These are phyloP conservation scores for Echinochloa phyllopogon DNA, from an alignment of 176 grass and related monocot species.

Conservation along the genomic window DNA sequence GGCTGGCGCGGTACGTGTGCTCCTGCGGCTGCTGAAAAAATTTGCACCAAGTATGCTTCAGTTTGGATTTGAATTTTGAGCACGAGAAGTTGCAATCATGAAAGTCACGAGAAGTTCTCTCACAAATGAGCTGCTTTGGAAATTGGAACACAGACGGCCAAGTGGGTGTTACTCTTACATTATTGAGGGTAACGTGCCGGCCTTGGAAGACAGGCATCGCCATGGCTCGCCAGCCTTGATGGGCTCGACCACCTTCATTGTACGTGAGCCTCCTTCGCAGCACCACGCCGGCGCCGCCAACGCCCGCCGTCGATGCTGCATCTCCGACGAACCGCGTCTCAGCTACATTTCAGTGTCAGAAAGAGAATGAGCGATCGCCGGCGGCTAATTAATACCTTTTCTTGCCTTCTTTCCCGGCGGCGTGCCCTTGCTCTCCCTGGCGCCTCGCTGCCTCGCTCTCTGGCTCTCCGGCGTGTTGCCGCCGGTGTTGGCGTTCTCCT, in stretches of 20 bases:
- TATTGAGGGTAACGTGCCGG: not conserved
- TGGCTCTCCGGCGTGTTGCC: not conserved
- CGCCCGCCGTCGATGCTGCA: not conserved
- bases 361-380: not conserved
- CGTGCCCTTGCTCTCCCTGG: constrained; percentile 13
- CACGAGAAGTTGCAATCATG: not conserved
- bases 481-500: not conserved
- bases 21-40: constrained; percentile 41
- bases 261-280: constrained; percentile 41
- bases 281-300: not conserved
- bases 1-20: constrained; percentile 52
- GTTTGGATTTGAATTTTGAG: not conserved
- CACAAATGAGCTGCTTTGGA: no score
- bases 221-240: not conserved
- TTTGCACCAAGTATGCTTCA: not conserved
- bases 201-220: not conserved
- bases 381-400: constrained; percentile 26
- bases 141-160: not conserved
- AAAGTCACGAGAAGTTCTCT: not conserved
- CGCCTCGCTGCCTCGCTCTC: constrained; percentile 26
- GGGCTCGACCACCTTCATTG: not conserved
- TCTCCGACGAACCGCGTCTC: not conserved
- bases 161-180: constrained; percentile 36
- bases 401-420: constrained; percentile 38
- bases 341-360: not conserved